These are phyloP conservation scores for Fusarium keratoplasticum DNA, from an alignment of 2,329 filamentous ascomycete genomes.

Conservation along the genomic window DNA sequence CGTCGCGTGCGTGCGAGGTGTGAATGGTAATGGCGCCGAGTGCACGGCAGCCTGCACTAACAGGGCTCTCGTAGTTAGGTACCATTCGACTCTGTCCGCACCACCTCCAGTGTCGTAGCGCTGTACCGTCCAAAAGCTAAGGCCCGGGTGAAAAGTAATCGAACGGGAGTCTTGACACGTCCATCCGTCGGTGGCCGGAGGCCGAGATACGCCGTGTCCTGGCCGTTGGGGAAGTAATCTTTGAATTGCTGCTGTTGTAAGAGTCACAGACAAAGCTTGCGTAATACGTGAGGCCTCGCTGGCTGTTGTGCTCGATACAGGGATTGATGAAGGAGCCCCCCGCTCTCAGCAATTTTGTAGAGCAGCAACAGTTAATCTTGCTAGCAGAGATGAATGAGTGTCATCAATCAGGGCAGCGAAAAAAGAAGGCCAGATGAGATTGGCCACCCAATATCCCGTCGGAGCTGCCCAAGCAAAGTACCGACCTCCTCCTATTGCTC, in stretches of 20 bases:
- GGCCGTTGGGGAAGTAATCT: conserved; percentile 12
- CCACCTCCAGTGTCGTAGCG: conserved; percentile 1
- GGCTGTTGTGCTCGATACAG: conserved; percentile 19
- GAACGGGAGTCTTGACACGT: not conserved
- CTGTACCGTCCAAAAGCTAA: conserved; percentile 8
- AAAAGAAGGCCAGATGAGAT: not conserved
- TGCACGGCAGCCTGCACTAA: conserved; percentile 19
- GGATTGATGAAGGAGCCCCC: conserved; percentile 23
- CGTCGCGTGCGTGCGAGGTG: conserved; percentile 6
- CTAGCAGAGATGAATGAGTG: conserved; percentile 5
- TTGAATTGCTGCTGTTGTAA: conserved; percentile 2
- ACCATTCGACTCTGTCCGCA: conserved; percentile 9
- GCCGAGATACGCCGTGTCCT: conserved; percentile 4
- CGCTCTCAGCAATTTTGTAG: conserved; percentile 20
- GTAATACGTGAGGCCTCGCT: conserved; percentile 39
- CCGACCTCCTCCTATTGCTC: not conserved
- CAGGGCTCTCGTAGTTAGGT: conserved; percentile 17
- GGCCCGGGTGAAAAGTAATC: not conserved
- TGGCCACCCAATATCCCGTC: not conserved
- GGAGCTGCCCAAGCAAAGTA: not conserved
- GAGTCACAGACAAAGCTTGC: conserved; percentile 40
- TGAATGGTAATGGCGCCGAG: not conserved
- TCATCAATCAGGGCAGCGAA: not conserved
- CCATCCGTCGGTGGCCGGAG: not conserved
- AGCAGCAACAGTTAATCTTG: conserved; percentile 5